Percentiles rank a stretch among this genome's conserved stretches.
These are phyloP conservation scores for Pueraria montana DNA, from an alignment of 306 rosid genomes.

Conservation along the genomic window DNA sequence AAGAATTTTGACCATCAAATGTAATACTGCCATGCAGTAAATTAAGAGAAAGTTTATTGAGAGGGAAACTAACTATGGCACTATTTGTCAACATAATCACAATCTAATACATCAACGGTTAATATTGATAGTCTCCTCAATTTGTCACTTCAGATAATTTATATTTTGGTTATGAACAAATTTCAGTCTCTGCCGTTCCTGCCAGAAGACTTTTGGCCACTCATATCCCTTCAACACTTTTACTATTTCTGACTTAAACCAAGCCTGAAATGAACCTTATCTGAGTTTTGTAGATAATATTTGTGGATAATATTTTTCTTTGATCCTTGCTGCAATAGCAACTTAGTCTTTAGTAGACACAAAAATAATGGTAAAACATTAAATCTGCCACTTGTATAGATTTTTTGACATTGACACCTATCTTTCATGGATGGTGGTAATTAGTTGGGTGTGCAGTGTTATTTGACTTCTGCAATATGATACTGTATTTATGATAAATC, in stretches of 20 bases:
- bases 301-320: background rate
- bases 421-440: conserved; percentile 1
- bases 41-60: background rate
- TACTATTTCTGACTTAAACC: background rate
- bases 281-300: conserved; percentile 18
- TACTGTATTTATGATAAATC: conserved; percentile 32
- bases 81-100: background rate
- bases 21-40: background rate
- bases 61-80: background rate
- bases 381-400: conserved; percentile 11
- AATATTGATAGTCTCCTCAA: background rate
- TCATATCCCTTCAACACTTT: conserved; percentile 16
- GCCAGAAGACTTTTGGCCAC: background rate
- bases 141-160: conserved; percentile 3
- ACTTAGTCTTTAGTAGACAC: background rate
- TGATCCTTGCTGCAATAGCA: background rate
- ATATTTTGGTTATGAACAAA: conserved; percentile 9
- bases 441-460: conserved; percentile 15
- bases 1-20: background rate
- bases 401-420: background rate
- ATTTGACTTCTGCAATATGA: conserved; percentile 40
- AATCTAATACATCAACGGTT: background rate
- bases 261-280: conserved; percentile 30
- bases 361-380: background rate
- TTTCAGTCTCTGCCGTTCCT: background rate